Base-by-base conservation (phyloP, 2,329 filamentous ascomycete genomes). In the Apiospora koreana region DNA sequence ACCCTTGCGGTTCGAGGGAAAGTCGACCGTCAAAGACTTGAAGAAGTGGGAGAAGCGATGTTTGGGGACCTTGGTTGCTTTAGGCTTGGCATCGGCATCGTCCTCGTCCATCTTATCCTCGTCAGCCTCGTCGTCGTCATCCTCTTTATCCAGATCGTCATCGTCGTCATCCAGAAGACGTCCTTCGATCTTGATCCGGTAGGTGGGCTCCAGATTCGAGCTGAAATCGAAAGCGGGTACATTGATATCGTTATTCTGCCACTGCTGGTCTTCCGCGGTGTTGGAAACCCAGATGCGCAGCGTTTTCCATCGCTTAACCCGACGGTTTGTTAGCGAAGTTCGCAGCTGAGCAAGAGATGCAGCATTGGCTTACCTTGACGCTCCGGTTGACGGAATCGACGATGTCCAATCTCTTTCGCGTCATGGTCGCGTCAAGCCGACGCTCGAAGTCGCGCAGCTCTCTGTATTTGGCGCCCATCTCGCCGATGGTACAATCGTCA, bases 221-320 rank as follows among this genome's bases (percentile, higher is more conserved):
- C 90, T 91, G 77, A 97, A 95, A 78, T 97, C 94, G 74, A 96
- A 96, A 45, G 89, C 89, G 78, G 95, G 91, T 14, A 91, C 87
- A 72, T 91, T 91, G 71, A 92, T 84, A 50, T 85, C 86, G 75
- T 86, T 89, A 48, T 86, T 87, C 82, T 99, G 96, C 96, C 96
- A 98, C 42, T 93, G 91, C 82, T 99, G 96, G 78, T 96, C 94
- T 80, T 98, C 94, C 43, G 92, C 94, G 1, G 94, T 97, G 81
- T 99, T 99, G 77, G 91, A 95, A 77, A 99, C 91, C 94, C 94
- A 98, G 73, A 99, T 89, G 72, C 95, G 92, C 81, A 99, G 86
- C 2, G 94, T 97, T 78, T 92, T 93, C 81, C 92, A 92, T 74
- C 93, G 89, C 88, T 94, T 69, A 28, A 66, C n/a, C 21, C 45